Evolutionary conservation across 192 early-diverging fungal species (phyloP).

Genomic region (Funneliformis geosporum): DNA sequence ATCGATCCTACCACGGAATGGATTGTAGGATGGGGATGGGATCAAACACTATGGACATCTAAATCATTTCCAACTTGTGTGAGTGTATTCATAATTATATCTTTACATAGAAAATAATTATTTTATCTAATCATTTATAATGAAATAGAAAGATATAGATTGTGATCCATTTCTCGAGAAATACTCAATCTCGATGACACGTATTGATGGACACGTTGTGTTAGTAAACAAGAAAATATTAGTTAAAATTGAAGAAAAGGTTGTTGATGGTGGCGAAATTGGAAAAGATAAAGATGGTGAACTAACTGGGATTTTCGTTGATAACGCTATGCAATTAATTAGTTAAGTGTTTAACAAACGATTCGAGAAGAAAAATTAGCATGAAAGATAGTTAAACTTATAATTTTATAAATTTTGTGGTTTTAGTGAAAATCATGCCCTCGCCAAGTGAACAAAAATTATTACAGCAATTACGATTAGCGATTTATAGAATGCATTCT

Average conservation of each 20-base stretch:
- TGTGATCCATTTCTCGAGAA: constrained; percentile 34
- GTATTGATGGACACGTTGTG: constrained; percentile 52
- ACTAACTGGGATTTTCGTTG: constrained; percentile 51
- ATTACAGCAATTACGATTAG: constrained; percentile 37
- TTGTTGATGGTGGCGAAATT: constrained; percentile 41
- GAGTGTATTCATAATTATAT: neutral
- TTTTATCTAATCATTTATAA: neutral
- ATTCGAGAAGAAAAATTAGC: neutral
- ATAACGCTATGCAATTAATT: constrained; percentile 55
- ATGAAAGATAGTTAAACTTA: neutral
- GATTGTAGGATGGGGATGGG: constrained; percentile 57
- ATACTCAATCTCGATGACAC: constrained; percentile 46
- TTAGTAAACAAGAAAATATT: constrained; percentile 47
- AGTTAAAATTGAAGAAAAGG: constrained; percentile 25
- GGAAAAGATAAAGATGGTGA: constrained; percentile 22
- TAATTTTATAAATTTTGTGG: neutral
- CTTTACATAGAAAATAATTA: neutral
- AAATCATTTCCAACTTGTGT: constrained; percentile 45
- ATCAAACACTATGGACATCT: constrained; percentile 48
- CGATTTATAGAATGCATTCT: constrained; percentile 38
- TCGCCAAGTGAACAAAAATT: constrained; percentile 14
- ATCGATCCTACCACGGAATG: constrained; percentile 33
- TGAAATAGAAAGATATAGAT: constrained; percentile 49
- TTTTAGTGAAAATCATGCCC: constrained; percentile 33
- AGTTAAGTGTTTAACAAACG: neutral